A percentile compares a stretch with the other conserved stretches of the same genome.
Evolutionary conservation across 352 stramenopile genomes (phyloP).

Genomic region (Globisporangium nagaii): DNA sequence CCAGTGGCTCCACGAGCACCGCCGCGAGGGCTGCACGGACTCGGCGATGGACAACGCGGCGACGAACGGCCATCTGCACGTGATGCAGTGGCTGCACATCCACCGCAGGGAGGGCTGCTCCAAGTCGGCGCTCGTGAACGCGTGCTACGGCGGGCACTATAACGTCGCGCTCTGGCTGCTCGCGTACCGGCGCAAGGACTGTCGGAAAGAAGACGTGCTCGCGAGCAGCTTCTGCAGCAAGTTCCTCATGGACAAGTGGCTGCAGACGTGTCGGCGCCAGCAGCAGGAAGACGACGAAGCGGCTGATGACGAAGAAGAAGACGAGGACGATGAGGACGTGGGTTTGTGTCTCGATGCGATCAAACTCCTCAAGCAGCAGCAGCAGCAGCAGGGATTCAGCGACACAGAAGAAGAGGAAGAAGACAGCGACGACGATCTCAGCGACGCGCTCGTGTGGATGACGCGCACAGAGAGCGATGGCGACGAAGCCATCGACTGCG

Average conservation of each 20-base stretch:
- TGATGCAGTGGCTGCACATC: constrained; percentile 47
- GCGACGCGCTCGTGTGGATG: background rate
- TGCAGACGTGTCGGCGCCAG: background rate
- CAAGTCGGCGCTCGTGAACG: constrained; percentile 63
- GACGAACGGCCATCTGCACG: constrained; percentile 22
- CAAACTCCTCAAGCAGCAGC: no score
- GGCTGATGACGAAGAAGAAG: background rate
- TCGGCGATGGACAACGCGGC: constrained; percentile 36
- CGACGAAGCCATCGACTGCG: no score
- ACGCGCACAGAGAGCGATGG: no score
- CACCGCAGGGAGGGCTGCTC: constrained; percentile 60
- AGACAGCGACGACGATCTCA: background rate
- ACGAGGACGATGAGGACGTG: background rate
- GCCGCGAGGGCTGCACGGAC: constrained; percentile 31
- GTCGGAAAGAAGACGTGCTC: constrained; percentile 11
- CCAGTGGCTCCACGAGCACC: constrained; percentile 24
- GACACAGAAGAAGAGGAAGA: background rate
- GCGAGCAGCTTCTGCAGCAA: background rate
- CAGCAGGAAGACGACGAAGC: background rate
- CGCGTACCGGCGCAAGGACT: constrained; percentile 4
- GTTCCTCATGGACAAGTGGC: constrained; percentile 10
- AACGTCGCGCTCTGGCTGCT: constrained; percentile 54
- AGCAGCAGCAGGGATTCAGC: background rate
- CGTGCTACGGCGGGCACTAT: constrained; percentile 41
- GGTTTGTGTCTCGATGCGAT: no score